Evolutionary conservation across 306 rosid genomes (phyloP).

Genomic region (Abrus precatorius): DNA sequence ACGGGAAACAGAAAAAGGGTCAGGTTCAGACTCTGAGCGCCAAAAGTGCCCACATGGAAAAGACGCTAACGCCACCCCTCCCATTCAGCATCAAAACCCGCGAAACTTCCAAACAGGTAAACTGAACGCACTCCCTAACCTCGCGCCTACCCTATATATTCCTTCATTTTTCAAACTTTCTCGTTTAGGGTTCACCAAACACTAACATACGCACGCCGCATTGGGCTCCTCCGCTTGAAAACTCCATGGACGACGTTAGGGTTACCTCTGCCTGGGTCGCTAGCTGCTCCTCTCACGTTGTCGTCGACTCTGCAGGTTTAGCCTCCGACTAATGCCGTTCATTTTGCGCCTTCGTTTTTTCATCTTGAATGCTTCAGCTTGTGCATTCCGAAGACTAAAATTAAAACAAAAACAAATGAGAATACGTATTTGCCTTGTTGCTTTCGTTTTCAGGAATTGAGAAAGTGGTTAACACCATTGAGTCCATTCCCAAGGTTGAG

Average conservation of each 20-base stretch:
- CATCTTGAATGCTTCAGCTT: not conserved
- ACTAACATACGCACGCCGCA: slow-evolving; percentile 24
- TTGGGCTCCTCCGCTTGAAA: slow-evolving; percentile 10
- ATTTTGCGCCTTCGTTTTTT: not conserved
- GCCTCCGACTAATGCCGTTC: not conserved
- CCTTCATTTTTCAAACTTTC: not conserved
- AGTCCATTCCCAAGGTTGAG: slow-evolving; percentile 78
- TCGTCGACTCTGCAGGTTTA: slow-evolving; percentile 83
- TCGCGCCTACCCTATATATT: slow-evolving; percentile 20
- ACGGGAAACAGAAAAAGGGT: not conserved
- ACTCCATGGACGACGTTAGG: slow-evolving; percentile 89
- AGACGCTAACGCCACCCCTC: not conserved
- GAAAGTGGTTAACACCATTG: slow-evolving; percentile 74
- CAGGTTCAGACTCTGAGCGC: slow-evolving; percentile 6
- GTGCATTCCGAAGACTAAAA: not conserved
- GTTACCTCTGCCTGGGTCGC: slow-evolving; percentile 96
- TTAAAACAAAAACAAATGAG: not conserved
- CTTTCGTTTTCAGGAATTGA: slow-evolving; percentile 72
- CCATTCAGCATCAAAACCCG: slow-evolving; percentile 52
- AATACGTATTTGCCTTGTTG: not conserved
- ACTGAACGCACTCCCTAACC: not conserved
- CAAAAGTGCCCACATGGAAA: slow-evolving; percentile 11
- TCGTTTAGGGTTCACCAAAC: slow-evolving; percentile 52
- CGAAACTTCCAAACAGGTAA: slow-evolving; percentile 59
- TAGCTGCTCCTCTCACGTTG: slow-evolving; percentile 75